Evolutionary conservation across 169 alveolate species (phyloP), one percentile per base, ranked within the genome.

Genomic region (Condylostoma magnum): DNA sequence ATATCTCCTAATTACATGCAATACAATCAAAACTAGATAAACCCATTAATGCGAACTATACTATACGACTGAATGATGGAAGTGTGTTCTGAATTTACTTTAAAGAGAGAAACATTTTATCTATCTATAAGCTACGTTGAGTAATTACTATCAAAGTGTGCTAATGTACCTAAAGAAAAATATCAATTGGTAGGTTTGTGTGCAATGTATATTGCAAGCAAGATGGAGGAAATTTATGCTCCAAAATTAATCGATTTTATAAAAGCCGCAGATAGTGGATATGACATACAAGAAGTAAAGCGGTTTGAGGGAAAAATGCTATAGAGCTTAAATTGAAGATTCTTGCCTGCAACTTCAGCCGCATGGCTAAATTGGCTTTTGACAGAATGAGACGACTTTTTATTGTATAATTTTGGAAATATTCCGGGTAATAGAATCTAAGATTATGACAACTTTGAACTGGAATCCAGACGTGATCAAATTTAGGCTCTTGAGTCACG

Each of bases 51-150:
- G 95, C 68, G 95, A 73, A 86, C 82, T 10, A 66, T 84, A 6
- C 70, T 89, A 2, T 31, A 81, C 20, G 94, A 87, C 57, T 87
- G 94, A 90, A 71, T 87, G 84, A 79, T 84, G 69, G 87, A 89
- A 56, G 89, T 83, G 3, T 63, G 87, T 56, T 54, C 66, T 3
- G 90, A 83, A 22, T 89, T 58, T 66, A 55, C 43, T 10, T 53
- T 89, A 37, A 77, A 77, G 70, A 53, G 90, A 57, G 92, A 89
- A 54, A 89, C 95, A 10, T 80, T 65, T 55, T 76, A 77, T 48
- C 52, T 83, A 0, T 72, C 88, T 37, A 60, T 81, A 6, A 74
- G 67, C 50, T 71, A 75, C 58, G 57, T 85, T 1, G 93, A 89
- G 68, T 50, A 81, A 66, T 82, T 53, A 50, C 48, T 85, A 25